A percentile compares a stretch with the other conserved stretches of the same genome.
Conservation (phyloP, 2,329 filamentous ascomycete species). For the Hymenoscyphus scutula region DNA sequence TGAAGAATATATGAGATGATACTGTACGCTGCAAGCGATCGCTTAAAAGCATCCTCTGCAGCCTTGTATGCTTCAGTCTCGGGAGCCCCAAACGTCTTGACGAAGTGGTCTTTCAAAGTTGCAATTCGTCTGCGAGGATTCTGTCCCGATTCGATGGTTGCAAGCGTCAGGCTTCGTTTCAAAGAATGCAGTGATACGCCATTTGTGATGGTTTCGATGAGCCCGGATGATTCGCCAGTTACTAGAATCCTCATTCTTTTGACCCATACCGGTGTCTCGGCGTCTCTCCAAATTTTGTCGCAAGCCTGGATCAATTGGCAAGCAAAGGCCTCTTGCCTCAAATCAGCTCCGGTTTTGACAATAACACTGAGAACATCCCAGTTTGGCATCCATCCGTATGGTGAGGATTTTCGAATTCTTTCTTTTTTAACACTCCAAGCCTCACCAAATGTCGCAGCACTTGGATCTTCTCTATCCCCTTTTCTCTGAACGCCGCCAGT, state of each 20-base stretch:
- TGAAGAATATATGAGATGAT: conserved; percentile 82
- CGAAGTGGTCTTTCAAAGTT: conserved; percentile 77
- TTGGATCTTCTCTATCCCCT: conserved; percentile 80
- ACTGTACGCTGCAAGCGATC: conserved; percentile 81
- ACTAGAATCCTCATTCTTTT: conserved; percentile 85
- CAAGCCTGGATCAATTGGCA: conserved; percentile 82
- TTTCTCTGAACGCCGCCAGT: conserved; percentile 79
- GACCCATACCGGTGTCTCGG: conserved; percentile 76
- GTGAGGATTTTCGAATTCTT: conserved; percentile 77
- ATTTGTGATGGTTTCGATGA: conserved; percentile 86
- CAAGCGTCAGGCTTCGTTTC: conserved; percentile 76
- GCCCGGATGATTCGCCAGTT: conserved; percentile 77
- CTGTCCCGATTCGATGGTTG: conserved; percentile 67
- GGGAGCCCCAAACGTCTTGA: conserved; percentile 72
- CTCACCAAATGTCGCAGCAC: conserved; percentile 81
- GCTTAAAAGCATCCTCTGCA: conserved; percentile 75
- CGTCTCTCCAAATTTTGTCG: conserved; percentile 77
- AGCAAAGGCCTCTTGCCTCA: conserved; percentile 82
- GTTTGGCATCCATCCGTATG: conserved; percentile 86
- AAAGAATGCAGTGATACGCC: conserved; percentile 84
- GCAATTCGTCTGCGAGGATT: conserved; percentile 76
- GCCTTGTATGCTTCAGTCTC: conserved; percentile 68
- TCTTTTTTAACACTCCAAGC: conserved; percentile 84
- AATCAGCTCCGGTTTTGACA: conserved; percentile 80
- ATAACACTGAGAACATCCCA: conserved; percentile 87